Evolutionary conservation across 768 basidiomycete genomes (phyloP).

Genomic region (Boletus speciosus): DNA sequence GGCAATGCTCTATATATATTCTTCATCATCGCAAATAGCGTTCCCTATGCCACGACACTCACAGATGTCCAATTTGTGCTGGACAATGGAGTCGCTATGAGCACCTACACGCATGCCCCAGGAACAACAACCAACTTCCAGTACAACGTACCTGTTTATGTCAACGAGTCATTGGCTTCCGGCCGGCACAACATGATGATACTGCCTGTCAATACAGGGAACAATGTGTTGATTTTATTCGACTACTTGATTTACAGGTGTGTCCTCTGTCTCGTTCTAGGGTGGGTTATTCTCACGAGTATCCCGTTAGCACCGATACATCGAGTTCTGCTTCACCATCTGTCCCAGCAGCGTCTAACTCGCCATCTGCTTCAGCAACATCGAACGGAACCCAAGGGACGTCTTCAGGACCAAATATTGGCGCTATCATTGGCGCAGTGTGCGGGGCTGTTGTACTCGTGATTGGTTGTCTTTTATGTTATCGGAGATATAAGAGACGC

Average conservation of each 20-base stretch:
- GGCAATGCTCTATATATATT: constrained; percentile 18
- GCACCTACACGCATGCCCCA: constrained; percentile 2
- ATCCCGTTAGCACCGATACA: constrained; percentile 1
- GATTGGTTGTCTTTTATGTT: constrained; percentile 3
- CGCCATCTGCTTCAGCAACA: background rate
- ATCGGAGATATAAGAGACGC: background rate
- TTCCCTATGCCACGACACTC: background rate
- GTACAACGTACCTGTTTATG: constrained; percentile 16
- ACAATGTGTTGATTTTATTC: background rate
- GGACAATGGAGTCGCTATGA: background rate
- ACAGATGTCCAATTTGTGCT: constrained; percentile 8
- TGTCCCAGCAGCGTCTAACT: background rate
- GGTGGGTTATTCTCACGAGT: background rate
- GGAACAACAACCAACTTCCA: background rate
- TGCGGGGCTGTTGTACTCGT: background rate
- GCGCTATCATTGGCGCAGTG: constrained; percentile 7
- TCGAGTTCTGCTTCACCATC: background rate
- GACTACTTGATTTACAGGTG: constrained; percentile 17
- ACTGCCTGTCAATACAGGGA: background rate
- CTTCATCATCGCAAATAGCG: constrained; percentile 14
- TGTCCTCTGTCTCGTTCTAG: background rate
- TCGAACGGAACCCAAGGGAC: background rate
- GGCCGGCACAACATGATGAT: constrained; percentile 10
- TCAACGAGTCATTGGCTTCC: background rate
- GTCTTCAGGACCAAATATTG: background rate